A percentile compares a stretch with the other conserved stretches of the same genome.
Evolutionary conservation across 2,329 filamentous ascomycete species (phyloP).

Genomic region (Raffaelea albimanens): DNA sequence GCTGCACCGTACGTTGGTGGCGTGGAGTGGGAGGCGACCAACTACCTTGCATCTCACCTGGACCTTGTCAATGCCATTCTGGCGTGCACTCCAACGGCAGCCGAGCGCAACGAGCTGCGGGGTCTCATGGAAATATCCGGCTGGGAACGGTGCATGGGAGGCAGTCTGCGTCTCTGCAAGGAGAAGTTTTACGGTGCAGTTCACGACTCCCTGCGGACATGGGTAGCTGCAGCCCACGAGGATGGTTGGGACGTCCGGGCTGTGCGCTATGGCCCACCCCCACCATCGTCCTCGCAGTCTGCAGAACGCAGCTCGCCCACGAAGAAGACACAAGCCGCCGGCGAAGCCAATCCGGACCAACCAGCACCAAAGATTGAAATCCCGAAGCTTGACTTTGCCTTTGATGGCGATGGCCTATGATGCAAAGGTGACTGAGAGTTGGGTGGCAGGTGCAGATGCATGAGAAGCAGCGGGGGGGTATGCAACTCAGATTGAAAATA

Average conservation of each 20-base stretch:
- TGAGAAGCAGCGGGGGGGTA: no score
- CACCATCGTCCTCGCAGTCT: constrained; percentile 10
- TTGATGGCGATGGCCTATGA: constrained; percentile 24
- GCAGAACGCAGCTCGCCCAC: constrained; percentile 4
- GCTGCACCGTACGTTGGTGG: constrained; percentile 94
- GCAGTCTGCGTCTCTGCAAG: constrained; percentile 81
- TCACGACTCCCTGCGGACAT: constrained; percentile 79
- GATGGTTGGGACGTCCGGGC: constrained; percentile 81
- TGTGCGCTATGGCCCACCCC: constrained; percentile 63
- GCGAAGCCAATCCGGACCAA: constrained; percentile 33
- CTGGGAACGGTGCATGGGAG: constrained; percentile 83
- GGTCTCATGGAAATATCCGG: constrained; percentile 70
- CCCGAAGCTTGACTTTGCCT: constrained; percentile 43
- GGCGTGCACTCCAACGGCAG: constrained; percentile 61
- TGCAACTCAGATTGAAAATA: neutral
- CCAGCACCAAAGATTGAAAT: constrained; percentile 54
- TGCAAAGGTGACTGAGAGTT: neutral
- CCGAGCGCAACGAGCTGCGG: constrained; percentile 71
- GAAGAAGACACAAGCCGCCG: constrained; percentile 4
- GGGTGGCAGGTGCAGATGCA: no score
- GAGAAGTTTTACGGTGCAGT: constrained; percentile 95
- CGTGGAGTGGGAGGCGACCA: constrained; percentile 97
- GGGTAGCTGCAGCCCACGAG: constrained; percentile 78
- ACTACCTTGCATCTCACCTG: constrained; percentile 86
- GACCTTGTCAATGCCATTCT: constrained; percentile 88